A percentile compares a stretch with the other conserved stretches of the same genome.
phyloP scores from a whole-genome alignment of 768 basidiomycete species.

The Kwoniella mangroviensis region DNA sequence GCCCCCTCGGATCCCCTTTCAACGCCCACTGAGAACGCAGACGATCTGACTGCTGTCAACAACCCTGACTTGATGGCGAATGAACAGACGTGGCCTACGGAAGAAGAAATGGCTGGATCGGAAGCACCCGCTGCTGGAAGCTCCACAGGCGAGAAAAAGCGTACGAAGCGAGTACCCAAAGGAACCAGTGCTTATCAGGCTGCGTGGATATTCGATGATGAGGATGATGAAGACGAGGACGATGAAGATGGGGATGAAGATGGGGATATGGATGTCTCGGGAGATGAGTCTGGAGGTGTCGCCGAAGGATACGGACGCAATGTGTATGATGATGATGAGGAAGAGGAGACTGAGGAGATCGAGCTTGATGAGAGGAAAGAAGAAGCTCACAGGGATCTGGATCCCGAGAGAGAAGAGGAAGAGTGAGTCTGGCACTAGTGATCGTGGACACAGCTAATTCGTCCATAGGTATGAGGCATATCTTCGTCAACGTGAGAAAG shows the following conservation, averaged over 20 bases:
- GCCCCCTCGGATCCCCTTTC: conserved; percentile 63
- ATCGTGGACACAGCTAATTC: conserved; percentile 1
- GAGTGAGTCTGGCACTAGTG: conserved; percentile 66
- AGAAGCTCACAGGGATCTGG: conserved; percentile 63
- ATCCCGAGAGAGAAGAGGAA: conserved; percentile 76
- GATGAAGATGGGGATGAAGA: conserved; percentile 62
- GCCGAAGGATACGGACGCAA: conserved; percentile 42
- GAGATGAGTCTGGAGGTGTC: conserved; percentile 47
- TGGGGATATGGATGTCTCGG: conserved; percentile 55
- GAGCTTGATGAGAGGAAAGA: conserved; percentile 62
- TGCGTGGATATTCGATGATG: conserved; percentile 90
- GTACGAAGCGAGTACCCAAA: conserved; percentile 83
- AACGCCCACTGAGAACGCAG: conserved; percentile 69
- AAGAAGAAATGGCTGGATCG: conserved; percentile 80
- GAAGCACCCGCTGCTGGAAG: conserved; percentile 61
- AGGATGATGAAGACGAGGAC: conserved; percentile 67
- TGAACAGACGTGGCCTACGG: conserved; percentile 98
- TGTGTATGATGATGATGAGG: conserved; percentile 34
- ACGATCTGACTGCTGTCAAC: conserved; percentile 84
- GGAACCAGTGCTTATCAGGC: conserved; percentile 98
- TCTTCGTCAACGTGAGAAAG: conserved; percentile 50
- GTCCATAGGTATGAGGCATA: conserved; percentile 53
- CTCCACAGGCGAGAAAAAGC: conserved; percentile 70
- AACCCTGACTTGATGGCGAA: conserved; percentile 86
- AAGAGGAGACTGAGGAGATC: conserved; percentile 64